A percentile compares a stretch with the other conserved stretches of the same genome.
These are phyloP conservation scores for Coemansia reversa DNA, from an alignment of 192 early-diverging fungal species.

Conservation along the genomic window DNA sequence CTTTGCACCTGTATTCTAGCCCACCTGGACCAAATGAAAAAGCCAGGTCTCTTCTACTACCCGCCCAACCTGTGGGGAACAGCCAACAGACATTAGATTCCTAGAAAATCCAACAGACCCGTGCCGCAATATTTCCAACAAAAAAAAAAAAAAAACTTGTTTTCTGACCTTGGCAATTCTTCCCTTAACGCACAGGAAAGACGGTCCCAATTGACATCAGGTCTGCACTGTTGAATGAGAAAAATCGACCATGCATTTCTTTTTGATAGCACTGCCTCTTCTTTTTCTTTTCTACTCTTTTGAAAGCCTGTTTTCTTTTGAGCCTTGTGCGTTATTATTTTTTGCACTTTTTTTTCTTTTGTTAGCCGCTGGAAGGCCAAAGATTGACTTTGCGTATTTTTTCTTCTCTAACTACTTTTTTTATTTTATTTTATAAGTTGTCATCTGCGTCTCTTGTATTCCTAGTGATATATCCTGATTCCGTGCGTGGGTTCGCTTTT, in stretches of 20 bases:
- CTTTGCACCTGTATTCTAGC: too few relatives aligned
- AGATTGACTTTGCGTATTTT: constrained; percentile 4
- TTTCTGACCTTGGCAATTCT: too few relatives aligned
- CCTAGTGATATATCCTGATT: constrained; percentile 9
- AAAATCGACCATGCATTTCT: too few relatives aligned
- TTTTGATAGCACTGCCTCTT: not conserved
- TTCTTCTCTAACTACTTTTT: constrained; percentile 1
- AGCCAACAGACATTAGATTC: too few relatives aligned
- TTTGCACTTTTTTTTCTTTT: constrained; percentile 8
- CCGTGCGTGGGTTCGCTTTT: not conserved
- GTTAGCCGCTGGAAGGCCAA: not conserved
- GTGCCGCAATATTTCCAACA: not conserved
- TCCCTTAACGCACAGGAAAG: too few relatives aligned
- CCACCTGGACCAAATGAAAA: too few relatives aligned
- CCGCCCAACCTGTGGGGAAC: too few relatives aligned
- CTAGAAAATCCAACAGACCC: too few relatives aligned
- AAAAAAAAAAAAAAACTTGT: not conserved
- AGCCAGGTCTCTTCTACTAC: too few relatives aligned
- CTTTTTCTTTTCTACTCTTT: constrained; percentile 9
- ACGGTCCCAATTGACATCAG: not conserved
- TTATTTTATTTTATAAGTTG: constrained; percentile 12
- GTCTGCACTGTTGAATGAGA: constrained; percentile 1
- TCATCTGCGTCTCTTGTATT: constrained; percentile 17
- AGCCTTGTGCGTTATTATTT: not conserved
- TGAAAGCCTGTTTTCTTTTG: constrained; percentile 4